Evolutionary conservation across 192 early-diverging fungal genomes (phyloP).

Genomic region (Rhizoclosmatium globosum): DNA sequence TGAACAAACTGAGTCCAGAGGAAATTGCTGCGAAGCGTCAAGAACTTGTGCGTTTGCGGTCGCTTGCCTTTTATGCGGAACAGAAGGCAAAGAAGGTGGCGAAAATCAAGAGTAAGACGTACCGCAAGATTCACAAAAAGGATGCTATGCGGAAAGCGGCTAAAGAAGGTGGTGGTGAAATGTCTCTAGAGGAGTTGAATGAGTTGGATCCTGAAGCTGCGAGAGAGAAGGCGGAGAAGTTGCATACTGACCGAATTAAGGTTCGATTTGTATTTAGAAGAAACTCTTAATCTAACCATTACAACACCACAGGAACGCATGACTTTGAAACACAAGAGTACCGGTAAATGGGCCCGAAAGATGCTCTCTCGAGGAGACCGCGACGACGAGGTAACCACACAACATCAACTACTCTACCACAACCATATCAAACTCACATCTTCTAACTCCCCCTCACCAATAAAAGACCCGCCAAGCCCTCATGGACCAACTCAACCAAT

Average conservation of each 20-base stretch:
- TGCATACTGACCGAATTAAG: slow-evolving; percentile 80
- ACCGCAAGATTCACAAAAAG: slow-evolving; percentile 87
- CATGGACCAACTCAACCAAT: slow-evolving; percentile 82
- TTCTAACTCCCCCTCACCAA: background rate
- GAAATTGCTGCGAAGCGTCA: slow-evolving; percentile 77
- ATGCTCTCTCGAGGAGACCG: slow-evolving; percentile 58
- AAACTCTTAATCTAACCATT: background rate
- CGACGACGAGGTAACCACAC: slow-evolving; percentile 42
- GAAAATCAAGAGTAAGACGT: slow-evolving; percentile 98
- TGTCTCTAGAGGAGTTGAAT: slow-evolving; percentile 59
- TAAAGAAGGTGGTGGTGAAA: slow-evolving; percentile 34
- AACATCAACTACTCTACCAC: background rate
- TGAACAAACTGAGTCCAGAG: slow-evolving; percentile 83
- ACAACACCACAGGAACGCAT: slow-evolving; percentile 77
- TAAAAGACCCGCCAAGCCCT: slow-evolving; percentile 75
- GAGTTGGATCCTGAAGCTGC: slow-evolving; percentile 73
- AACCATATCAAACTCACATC: background rate
- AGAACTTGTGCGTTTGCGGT: slow-evolving; percentile 90
- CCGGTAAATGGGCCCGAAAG: slow-evolving; percentile 94
- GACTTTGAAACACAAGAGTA: slow-evolving; percentile 93
- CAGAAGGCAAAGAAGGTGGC: slow-evolving; percentile 88
- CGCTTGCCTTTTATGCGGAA: slow-evolving; percentile 93
- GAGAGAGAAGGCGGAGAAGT: slow-evolving; percentile 68
- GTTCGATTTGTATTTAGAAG: slow-evolving; percentile 6
- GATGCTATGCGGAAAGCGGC: slow-evolving; percentile 68